Conservation (phyloP, 2,329 filamentous ascomycete species). For the Botrytis tulipae region DNA sequence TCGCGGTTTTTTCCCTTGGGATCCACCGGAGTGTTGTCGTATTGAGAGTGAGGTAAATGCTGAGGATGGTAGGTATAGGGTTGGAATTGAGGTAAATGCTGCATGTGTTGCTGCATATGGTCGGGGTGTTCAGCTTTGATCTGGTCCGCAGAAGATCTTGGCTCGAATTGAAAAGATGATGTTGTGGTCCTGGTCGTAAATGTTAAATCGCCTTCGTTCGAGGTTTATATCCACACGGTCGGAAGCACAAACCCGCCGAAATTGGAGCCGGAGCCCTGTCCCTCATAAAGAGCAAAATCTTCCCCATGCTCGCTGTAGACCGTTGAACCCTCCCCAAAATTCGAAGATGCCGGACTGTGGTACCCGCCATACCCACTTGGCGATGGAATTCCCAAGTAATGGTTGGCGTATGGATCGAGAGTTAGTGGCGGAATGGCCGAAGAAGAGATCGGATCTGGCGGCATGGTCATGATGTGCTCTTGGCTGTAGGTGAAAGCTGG, state of each 20-base stretch:
- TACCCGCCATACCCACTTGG: conserved; percentile 53
- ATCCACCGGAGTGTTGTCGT: conserved; percentile 30
- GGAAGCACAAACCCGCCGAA: conserved; percentile 42
- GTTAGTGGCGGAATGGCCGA: conserved; percentile 54
- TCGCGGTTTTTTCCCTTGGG: conserved; percentile 38
- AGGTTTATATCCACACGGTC: conserved; percentile 40
- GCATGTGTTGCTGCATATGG: conserved; percentile 21
- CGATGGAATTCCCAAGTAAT: conserved; percentile 63
- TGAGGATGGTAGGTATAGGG: conserved; percentile 26
- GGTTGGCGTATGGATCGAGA: conserved; percentile 52
- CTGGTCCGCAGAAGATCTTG: conserved; percentile 26
- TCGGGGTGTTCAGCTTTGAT: conserved; percentile 32
- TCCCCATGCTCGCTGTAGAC: conserved; percentile 63
- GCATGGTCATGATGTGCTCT: conserved; percentile 58
- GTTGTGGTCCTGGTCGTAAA: conserved; percentile 37
- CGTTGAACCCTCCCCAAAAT: conserved; percentile 59
- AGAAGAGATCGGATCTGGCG: conserved; percentile 47
- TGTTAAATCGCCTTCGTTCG: conserved; percentile 38
- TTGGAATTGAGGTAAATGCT: conserved; percentile 26
- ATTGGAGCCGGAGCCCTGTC: conserved; percentile 35
- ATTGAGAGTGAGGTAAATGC: conserved; percentile 29
- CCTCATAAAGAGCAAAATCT: conserved; percentile 40
- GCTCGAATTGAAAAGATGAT: conserved; percentile 34
- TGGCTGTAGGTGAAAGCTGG: conserved; percentile 63
- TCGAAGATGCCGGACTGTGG: conserved; percentile 61